Evolutionary conservation across 768 basidiomycete genomes (phyloP), one percentile per base, ranked within the genome.

Genomic region (Leccinum boreale): DNA sequence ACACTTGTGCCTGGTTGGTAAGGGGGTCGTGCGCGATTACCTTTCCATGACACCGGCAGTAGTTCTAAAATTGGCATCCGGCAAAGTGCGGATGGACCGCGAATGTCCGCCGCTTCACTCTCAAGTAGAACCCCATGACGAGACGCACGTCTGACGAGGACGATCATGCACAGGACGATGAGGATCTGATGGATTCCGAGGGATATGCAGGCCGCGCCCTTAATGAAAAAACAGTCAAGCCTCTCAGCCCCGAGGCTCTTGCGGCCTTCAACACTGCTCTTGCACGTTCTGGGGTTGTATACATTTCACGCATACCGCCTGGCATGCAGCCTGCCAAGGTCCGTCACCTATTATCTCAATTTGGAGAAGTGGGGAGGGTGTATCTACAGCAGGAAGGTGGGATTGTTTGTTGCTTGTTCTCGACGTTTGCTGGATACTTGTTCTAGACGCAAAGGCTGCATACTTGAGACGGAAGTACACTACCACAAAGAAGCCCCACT

Each of bases 311-410:
- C 31, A 89, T 98, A 66, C 97, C 97, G 3, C 97, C 97, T 14
- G 96, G 94, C 2, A 98, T 99, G 97, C 92, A 89, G 21, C 97
- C 97, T 28, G 81, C 90, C 10, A 98, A 98, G 74, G 92, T 98
- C 36, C 87, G 94, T 57, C 93, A 98, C 74, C 78, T 99, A 44
- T 89, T 99, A 87, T 86, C 85, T 60, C 81, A 82, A 36, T 89
- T 94, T 67, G 97, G 97, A 4, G 92, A 94, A 58, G 79, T 98
- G 4, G 95, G 94, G 2, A 80, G 93, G 53, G 92, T 98, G 14
- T 98, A 94, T 77, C 78, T 98, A 59, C 93, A 94, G 67, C 87
- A 89, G 72, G 95, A 96, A 83, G 93, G 93, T 90, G 55, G 51
- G 81, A 71, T 8, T 14, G 24, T 46, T 48, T 9, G 17, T 21